phyloP scores from a whole-genome alignment of 768 basidiomycete genomes.

The Exsudoporus frostii region DNA sequence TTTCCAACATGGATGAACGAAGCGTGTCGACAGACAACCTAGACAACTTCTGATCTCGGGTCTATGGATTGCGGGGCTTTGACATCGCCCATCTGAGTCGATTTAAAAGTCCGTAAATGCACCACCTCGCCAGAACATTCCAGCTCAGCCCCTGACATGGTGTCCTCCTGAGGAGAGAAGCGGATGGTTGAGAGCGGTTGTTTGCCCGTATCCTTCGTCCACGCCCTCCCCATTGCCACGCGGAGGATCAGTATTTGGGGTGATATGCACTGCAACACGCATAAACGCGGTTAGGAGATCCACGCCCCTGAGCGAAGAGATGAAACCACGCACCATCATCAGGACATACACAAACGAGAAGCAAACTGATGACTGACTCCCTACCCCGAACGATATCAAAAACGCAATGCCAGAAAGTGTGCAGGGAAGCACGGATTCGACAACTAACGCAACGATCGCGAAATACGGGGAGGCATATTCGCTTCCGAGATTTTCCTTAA shows the following conservation, averaged over 20 bases:
- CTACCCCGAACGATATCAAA: background rate
- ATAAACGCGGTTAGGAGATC: background rate
- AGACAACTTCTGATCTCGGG: conserved; percentile 5
- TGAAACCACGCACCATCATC: background rate
- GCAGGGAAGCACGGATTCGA: background rate
- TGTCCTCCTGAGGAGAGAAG: too few relatives aligned
- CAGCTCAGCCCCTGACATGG: too few relatives aligned
- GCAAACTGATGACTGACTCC: background rate
- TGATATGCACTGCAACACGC: background rate
- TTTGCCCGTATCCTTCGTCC: background rate
- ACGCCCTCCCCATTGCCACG: background rate
- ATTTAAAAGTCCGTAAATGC: too few relatives aligned
- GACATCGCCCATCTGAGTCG: too few relatives aligned
- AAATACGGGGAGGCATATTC: background rate
- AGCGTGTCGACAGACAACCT: too few relatives aligned
- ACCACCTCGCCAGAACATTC: too few relatives aligned
- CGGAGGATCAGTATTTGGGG: background rate
- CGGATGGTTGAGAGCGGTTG: background rate
- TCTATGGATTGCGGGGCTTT: background rate
- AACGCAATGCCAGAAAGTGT: background rate
- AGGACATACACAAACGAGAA: background rate
- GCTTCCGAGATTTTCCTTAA: background rate
- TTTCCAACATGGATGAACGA: too few relatives aligned
- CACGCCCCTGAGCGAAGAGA: background rate
- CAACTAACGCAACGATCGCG: background rate